These are phyloP conservation scores for Gliomastix tumulicola DNA, from an alignment of 2,329 filamentous ascomycete species.

Conservation along the genomic window DNA sequence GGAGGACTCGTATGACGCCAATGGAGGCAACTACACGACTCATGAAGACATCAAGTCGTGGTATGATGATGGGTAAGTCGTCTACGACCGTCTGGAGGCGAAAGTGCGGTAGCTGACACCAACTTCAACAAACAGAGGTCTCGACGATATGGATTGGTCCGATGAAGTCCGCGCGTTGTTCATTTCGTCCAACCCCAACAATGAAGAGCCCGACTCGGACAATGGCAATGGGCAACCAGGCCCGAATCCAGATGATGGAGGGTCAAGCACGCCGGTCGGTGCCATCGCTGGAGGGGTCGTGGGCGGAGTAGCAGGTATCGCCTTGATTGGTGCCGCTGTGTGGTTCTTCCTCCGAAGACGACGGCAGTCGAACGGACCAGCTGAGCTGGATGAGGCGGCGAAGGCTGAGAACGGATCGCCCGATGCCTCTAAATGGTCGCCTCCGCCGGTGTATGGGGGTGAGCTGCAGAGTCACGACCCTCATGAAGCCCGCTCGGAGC, in stretches of 20 bases:
- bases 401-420: neutral
- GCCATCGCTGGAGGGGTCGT: slow-evolving; percentile 15
- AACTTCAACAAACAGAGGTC: neutral
- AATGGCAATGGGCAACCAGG: no score
- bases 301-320: slow-evolving; percentile 13
- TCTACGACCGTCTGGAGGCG: neutral
- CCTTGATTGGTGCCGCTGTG: slow-evolving; percentile 8
- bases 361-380: neutral
- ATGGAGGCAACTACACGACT: neutral
- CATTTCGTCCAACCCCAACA: neutral
- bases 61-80: neutral
- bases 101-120: neutral
- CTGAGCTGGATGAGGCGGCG: neutral
- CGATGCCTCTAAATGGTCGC: no score
- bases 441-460: neutral
- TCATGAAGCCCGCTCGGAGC: neutral
- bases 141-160: neutral
- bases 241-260: no score
- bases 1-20: neutral
- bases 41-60: neutral
- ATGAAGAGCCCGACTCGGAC: neutral
- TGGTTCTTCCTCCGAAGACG: slow-evolving; percentile 7
- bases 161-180: neutral
- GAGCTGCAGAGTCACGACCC: neutral
- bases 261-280: slow-evolving; percentile 9